Base-by-base conservation (phyloP, 768 basidiomycete genomes). In the Lentinula detonsa region DNA sequence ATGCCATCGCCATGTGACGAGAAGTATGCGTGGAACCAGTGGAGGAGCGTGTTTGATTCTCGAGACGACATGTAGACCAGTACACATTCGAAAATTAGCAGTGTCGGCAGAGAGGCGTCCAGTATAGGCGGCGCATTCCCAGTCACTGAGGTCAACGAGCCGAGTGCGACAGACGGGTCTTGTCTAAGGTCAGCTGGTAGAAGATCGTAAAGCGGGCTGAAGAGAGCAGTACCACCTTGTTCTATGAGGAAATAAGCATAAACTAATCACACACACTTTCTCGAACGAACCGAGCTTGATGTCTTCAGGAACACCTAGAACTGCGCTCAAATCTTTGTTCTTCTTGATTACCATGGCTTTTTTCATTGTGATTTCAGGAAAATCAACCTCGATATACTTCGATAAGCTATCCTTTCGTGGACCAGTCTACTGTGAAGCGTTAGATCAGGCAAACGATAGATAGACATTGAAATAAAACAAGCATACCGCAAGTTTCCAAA, bases 41-140 rank as follows among this genome's bases (percentile, higher is more conserved):
- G 71, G 1, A 97, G 74, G 11, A 97, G 68, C 0, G 74, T 75
- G 33, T 81, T 76, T 1, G 87, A 87, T 3, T 78, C 75, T 3
- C 73, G 68, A 0, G 91, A 85, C 0, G 76, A 67, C 81, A 98
- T 90, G 73, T 99, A 98, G 13, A 86, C 93, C 59, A 97, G 81
- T 16, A 98, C 91, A 66, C 96, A 98, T 78, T 98, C 96, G 63
- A 93, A 94, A 8, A 98, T 74, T 23, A 98, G 77, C 2, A 98
- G 81, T 1, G 94, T 95, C 3, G 95, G 93, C 11, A 86, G 68
- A 1, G 77, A 65, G 0, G 83, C 78, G 15, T 89, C 86, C 37
- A 96, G 77, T 16, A 84, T 61, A 8, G 76, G 65, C 16, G 64
- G 59, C 2, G 65, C 61, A 9, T 66, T 57, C 9, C 67, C 33